These are phyloP conservation scores for Malus fusca DNA, from an alignment of 306 rosid species.

Conservation along the genomic window DNA sequence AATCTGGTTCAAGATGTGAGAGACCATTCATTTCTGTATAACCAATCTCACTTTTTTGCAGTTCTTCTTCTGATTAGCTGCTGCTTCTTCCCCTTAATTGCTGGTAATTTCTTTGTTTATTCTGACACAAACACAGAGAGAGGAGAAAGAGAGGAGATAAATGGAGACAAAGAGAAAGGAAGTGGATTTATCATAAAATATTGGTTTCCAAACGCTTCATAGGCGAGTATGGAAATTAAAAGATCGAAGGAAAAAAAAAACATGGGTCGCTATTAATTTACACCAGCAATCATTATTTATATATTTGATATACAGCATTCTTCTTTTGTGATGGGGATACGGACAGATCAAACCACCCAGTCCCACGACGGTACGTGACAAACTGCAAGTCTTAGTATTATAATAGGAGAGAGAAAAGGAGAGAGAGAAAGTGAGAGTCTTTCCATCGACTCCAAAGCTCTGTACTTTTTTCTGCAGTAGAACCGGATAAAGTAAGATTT, in stretches of 20 bases:
- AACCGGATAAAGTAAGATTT: neutral
- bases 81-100: slow-evolving; percentile 10
- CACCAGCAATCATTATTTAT: neutral
- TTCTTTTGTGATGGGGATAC: neutral
- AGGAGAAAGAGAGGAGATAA: slow-evolving; percentile 1
- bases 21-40: slow-evolving; percentile 49
- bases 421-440: neutral
- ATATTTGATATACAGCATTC: neutral
- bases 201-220: neutral
- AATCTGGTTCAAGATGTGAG: slow-evolving; percentile 46
- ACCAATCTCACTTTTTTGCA: neutral
- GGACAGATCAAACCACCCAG: neutral
- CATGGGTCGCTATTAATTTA: neutral
- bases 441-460: neutral
- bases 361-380: neutral
- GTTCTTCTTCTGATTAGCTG: slow-evolving; percentile 3
- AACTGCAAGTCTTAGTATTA: neutral
- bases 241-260: neutral
- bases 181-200: neutral
- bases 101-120: slow-evolving; percentile 8
- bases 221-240: neutral
- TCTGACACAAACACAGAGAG: slow-evolving; percentile 20
- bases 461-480: neutral
- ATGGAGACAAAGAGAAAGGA: neutral
- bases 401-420: neutral